Base-by-base conservation (phyloP, 2,329 filamentous ascomycete genomes). In the Hymenoscyphus fraxineus region DNA sequence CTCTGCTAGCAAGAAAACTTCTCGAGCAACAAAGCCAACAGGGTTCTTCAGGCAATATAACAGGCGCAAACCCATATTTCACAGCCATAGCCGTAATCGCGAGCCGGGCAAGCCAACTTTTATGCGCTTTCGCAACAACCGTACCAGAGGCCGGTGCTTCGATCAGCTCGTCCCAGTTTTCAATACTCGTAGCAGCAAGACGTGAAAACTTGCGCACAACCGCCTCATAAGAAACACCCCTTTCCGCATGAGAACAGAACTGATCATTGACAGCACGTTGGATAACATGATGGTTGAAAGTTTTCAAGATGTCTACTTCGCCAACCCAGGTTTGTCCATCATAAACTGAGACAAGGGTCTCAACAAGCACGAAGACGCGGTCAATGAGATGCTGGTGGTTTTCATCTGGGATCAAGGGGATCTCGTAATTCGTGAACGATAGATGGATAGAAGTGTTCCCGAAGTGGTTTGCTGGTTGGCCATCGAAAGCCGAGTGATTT, bases 271-370 rank as follows among this genome's bases (percentile, higher is more conserved):
- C 12, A 6, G 19, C 15, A 1, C 41, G 41, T 5, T 5, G 13
- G 6, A 47, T 22, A n/a, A 9, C 39, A 12, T 16, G 3, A 9
- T 9, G 2, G 4, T 13, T 27, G 19, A 68, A 62, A 31, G 64
- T 55, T 22, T 63, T 58, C 22, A 71, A 44, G 51, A 70, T 62
- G 56, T 73, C 67, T 6, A 73, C 47, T 31, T 72, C 70, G 4
- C 66, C 68, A n/a, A 72, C 64, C 70, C 70, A 72, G n/a, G 59
- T 32, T n/a, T 66, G 64, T 31, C 66, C 63, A 63, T 70, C 68
- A 38, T 70, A 67, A 0, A 72, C 66, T 0, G 68, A 70, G 6
- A 73, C 60, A 0, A 73, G 56, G 0, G 67, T 65, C 58, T 72
- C 69, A 2, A 72, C 12, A 6, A 72, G 60, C 44, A 67, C 58